Evolutionary conservation across 129 eudicot genomes (phyloP), one percentile per base, ranked within the genome.

Genomic region (Logfia minima): DNA sequence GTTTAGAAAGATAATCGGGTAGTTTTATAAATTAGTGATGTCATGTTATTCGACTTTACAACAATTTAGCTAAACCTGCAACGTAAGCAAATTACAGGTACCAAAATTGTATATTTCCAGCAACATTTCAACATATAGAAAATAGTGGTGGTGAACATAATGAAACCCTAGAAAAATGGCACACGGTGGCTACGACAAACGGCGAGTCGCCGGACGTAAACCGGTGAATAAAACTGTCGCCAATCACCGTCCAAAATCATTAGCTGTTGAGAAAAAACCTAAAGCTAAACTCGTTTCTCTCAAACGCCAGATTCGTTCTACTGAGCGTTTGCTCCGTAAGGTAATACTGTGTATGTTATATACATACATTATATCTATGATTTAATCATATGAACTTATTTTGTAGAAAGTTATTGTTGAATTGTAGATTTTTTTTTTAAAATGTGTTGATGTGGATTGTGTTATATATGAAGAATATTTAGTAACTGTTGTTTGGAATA

Each of bases 261-360:
- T 87, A 24, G 87, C 72, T 8, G 84, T 90, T 19, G 87, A 77
- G 10, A 90, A 88, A 85, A 92, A 90, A 68, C 81, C 93, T 28
- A 88, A 83, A 28, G 74, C 93, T 59, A 92, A 89, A 72, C 52
- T 88, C 73, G 85, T 81, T 70, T 80, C 93, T 72, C 90, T 90
- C 75, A 92, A 88, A 64, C 88, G 92, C 37, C 98, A 90, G 84
- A 90, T 92, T 84, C 96, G 98, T n/a, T 92, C 98, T 70, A 85
- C 82, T 4, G 81, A 90, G 63, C 98, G 96, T 73, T 74, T 90
- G 79, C 90, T 92, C 51, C 86, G 90, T 16, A 88, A 88, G 92
- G 98, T 92, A 82, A 55, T 55, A 48, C 18, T 26, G 3, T 48
- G 14, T 11, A 16, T 16, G 6, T 39, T 39, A 11, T 11, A 56